These are phyloP conservation scores for Kwoniella newhampshirensis DNA, from an alignment of 768 basidiomycete species.

Conservation along the genomic window DNA sequence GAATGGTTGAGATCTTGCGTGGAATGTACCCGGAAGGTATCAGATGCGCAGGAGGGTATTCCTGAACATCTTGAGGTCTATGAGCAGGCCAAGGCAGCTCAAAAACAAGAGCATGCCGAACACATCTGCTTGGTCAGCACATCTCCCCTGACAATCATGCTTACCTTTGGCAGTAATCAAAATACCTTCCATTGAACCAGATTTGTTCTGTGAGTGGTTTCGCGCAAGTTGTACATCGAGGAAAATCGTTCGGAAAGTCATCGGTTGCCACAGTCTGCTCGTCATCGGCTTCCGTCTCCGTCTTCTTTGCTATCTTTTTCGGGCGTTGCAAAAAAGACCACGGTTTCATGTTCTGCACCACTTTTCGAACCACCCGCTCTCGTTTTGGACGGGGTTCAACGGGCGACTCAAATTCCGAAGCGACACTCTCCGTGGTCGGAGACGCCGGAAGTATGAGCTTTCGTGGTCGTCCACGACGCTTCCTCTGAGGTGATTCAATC, in stretches of 20 bases:
- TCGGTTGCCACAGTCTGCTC: slow-evolving; percentile 20
- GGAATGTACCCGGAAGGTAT: slow-evolving; percentile 38
- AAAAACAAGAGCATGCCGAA: slow-evolving; percentile 42
- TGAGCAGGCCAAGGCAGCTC: slow-evolving; percentile 47
- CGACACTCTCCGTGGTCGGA: slow-evolving; percentile 7
- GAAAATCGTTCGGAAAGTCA: slow-evolving; percentile 34
- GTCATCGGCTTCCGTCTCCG: slow-evolving; percentile 12
- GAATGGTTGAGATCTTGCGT: slow-evolving; percentile 29
- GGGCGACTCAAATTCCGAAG: slow-evolving; percentile 16
- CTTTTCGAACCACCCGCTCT: slow-evolving; percentile 22
- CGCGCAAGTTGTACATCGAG: slow-evolving; percentile 42
- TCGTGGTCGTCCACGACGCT: not conserved
- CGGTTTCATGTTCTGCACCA: slow-evolving; percentile 27
- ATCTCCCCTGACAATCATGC: slow-evolving; percentile 2
- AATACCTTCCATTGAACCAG: slow-evolving; percentile 40
- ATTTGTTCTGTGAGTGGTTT: slow-evolving; percentile 36
- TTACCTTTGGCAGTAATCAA: slow-evolving; percentile 45
- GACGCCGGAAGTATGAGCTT: slow-evolving; percentile 11
- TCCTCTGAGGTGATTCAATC: not conserved
- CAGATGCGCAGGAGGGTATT: slow-evolving; percentile 46
- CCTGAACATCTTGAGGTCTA: slow-evolving; percentile 32
- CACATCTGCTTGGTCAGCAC: slow-evolving; percentile 24
- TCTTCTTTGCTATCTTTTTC: slow-evolving; percentile 6
- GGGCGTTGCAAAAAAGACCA: slow-evolving; percentile 27
- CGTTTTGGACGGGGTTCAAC: slow-evolving; percentile 16